Percentiles rank a stretch among this genome's conserved stretches.
phyloP scores from a whole-genome alignment of 495 filamentous ascomycete genomes.

The Aspergillus funiculosus region DNA sequence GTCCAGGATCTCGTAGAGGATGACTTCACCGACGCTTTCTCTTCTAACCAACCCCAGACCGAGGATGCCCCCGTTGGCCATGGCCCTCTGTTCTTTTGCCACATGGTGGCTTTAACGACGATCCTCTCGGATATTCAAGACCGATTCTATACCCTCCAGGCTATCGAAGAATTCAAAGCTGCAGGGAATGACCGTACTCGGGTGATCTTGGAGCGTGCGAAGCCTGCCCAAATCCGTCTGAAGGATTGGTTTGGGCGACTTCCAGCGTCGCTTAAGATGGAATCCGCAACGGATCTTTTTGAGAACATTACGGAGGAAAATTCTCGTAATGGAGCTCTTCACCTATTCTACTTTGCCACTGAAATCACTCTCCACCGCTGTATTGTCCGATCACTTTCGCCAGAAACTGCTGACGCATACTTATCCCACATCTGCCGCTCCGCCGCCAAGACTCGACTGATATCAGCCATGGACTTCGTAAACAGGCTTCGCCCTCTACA shows the following conservation, averaged over 20 bases:
- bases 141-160: slow-evolving; percentile 54
- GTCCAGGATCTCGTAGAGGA: slow-evolving; percentile 49
- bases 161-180: slow-evolving; percentile 48
- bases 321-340: slow-evolving; percentile 48
- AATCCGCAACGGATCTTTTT: slow-evolving; percentile 39
- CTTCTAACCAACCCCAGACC: slow-evolving; percentile 29
- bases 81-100: slow-evolving; percentile 49
- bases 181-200: slow-evolving; percentile 46
- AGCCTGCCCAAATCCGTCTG: slow-evolving; percentile 53
- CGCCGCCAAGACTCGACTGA: slow-evolving; percentile 58
- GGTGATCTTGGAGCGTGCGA: slow-evolving; percentile 54
- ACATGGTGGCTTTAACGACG: slow-evolving; percentile 53
- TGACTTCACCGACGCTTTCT: slow-evolving; percentile 42
- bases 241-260: slow-evolving; percentile 55
- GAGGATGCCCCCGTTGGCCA: slow-evolving; percentile 38
- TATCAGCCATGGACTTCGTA: slow-evolving; percentile 54
- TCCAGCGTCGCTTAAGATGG: slow-evolving; percentile 50
- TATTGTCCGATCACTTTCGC: slow-evolving; percentile 49
- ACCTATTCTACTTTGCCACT: slow-evolving; percentile 56
- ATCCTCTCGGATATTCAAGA: slow-evolving; percentile 58
- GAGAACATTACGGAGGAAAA: slow-evolving; percentile 38
- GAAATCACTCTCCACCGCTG: slow-evolving; percentile 58
- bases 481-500: slow-evolving; percentile 50
- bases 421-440: slow-evolving; percentile 92
- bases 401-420: slow-evolving; percentile 42